Conservation (phyloP, 257 asterid genomes). For the Handroanthus guayacan region DNA sequence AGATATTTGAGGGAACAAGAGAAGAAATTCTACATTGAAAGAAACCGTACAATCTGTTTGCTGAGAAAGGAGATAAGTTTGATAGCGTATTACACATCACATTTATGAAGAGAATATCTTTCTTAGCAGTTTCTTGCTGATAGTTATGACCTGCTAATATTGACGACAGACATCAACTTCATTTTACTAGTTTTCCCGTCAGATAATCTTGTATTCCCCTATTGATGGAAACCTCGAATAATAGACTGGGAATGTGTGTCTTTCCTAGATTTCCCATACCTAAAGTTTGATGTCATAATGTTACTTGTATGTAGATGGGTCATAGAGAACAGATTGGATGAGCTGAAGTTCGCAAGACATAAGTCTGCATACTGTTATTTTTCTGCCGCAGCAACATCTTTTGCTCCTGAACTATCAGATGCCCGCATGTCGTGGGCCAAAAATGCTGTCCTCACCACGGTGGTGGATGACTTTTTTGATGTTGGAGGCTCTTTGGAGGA, state of each 20-base stretch:
- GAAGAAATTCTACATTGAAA: not conserved
- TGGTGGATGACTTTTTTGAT: conserved; percentile 93
- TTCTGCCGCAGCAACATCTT: conserved; percentile 81
- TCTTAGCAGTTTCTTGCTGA: not conserved
- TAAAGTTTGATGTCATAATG: conserved; percentile 5
- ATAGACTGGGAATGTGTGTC: not conserved
- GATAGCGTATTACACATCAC: not conserved
- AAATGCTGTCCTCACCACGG: conserved; percentile 81
- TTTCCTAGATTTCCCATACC: not conserved
- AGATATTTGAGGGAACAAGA: not conserved
- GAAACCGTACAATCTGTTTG: not conserved
- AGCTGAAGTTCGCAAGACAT: conserved; percentile 84
- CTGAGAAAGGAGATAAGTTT: not conserved
- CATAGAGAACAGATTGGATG: conserved; percentile 67
- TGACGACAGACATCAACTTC: not conserved
- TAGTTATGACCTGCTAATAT: not conserved
- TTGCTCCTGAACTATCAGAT: conserved; percentile 75
- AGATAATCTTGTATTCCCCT: not conserved
- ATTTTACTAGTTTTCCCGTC: not conserved
- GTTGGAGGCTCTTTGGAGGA: conserved; percentile 86
- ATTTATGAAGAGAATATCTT: not conserved
- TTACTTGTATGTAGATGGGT: conserved; percentile 70
- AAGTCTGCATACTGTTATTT: conserved; percentile 89
- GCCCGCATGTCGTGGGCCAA: conserved; percentile 96
- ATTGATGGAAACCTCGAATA: not conserved